Conservation (phyloP, 805 yeast genomes). For the Lipomyces spencermartinsiae region DNA sequence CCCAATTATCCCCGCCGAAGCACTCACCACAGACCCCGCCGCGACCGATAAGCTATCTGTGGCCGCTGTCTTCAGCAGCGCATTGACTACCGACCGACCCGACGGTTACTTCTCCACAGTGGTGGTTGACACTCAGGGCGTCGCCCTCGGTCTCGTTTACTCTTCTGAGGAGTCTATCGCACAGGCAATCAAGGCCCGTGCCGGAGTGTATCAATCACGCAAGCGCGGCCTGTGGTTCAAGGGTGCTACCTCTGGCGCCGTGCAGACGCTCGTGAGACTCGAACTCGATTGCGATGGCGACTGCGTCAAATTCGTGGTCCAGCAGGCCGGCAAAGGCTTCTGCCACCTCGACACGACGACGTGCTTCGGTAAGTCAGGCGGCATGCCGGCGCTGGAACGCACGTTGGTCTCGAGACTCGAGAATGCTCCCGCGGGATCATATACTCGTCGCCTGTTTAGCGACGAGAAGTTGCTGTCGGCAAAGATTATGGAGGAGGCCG, state of each 20-base stretch:
- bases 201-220: slow-evolving; percentile 95
- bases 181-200: slow-evolving; percentile 77
- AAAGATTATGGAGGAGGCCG: slow-evolving; percentile 94
- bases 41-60: slow-evolving; percentile 31
- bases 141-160: slow-evolving; percentile 87
- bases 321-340: slow-evolving; percentile 86
- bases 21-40: slow-evolving; percentile 32
- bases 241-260: slow-evolving; percentile 96
- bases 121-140: slow-evolving; percentile 71
- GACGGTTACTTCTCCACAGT: slow-evolving; percentile 88
- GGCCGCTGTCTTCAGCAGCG: slow-evolving; percentile 29
- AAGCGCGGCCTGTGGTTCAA: slow-evolving; percentile 92
- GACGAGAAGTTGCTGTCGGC: slow-evolving; percentile 80
- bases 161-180: slow-evolving; percentile 82
- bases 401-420: slow-evolving; percentile 66
- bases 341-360: slow-evolving; percentile 85
- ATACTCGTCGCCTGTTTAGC: slow-evolving; percentile 83
- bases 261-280: slow-evolving; percentile 72
- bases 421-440: slow-evolving; percentile 90
- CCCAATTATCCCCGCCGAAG: slow-evolving; percentile 36
- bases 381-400: slow-evolving; percentile 70
- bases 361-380: slow-evolving; percentile 78
- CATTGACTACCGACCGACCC: slow-evolving; percentile 68
- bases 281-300: slow-evolving; percentile 92
- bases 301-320: slow-evolving; percentile 83